Evolutionary conservation across 1,139 yeast species (phyloP).

Genomic region (Sugiyamaella sp.): DNA sequence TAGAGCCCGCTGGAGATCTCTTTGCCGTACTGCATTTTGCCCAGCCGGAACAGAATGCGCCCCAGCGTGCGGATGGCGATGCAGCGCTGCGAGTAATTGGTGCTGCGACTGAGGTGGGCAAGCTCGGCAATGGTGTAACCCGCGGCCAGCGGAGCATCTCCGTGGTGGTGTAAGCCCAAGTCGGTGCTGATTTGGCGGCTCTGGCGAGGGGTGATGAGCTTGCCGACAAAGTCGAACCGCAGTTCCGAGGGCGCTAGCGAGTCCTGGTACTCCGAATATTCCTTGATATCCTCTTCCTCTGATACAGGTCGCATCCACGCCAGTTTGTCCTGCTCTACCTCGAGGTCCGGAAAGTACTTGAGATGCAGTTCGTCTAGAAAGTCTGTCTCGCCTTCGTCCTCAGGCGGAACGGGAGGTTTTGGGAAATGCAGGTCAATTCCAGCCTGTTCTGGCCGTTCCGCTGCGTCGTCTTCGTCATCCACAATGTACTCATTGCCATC

Average conservation of each 20-base stretch:
- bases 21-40: conserved; percentile 54
- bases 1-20: conserved; percentile 67
- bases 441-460: not conserved
- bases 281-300: conserved; percentile 44
- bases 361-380: conserved; percentile 79
- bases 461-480: conserved; percentile 3
- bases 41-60: conserved; percentile 78
- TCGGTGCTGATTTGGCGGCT: conserved; percentile 52
- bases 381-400: conserved; percentile 53
- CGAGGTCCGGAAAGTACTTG: conserved; percentile 86
- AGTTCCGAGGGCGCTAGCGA: conserved; percentile 52
- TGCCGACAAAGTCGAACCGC: conserved; percentile 87
- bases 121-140: conserved; percentile 89
- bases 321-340: conserved; percentile 76
- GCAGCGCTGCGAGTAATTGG: conserved; percentile 82
- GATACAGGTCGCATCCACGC: conserved; percentile 83
- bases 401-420: conserved; percentile 28
- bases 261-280: conserved; percentile 39
- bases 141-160: conserved; percentile 84
- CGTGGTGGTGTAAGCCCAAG: conserved; percentile 87
- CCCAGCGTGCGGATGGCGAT: conserved; percentile 88
- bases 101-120: conserved; percentile 76
- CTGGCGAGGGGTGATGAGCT: conserved; percentile 60
- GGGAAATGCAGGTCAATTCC: conserved; percentile 34
- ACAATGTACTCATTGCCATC: not conserved